A percentile compares a stretch with the other conserved stretches of the same genome.
These are phyloP conservation scores for Kluyveromyces sp. DNA, from an alignment of 1,139 yeast species.

Conservation along the genomic window DNA sequence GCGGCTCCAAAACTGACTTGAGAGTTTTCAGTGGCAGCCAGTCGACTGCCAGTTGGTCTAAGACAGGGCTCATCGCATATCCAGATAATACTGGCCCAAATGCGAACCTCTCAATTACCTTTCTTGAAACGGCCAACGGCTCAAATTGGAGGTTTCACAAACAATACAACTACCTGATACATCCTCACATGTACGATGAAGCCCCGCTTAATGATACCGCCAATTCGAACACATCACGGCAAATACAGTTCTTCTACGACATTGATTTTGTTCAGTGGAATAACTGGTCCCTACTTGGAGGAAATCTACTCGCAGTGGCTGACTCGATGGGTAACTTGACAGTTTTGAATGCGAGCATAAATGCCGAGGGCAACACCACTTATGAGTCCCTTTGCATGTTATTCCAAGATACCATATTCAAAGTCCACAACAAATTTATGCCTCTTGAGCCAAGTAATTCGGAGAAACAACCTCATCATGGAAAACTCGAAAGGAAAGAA, in stretches of 20 bases:
- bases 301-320: slow-evolving; percentile 33
- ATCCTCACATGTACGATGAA: slow-evolving; percentile 29
- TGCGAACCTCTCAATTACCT: slow-evolving; percentile 30
- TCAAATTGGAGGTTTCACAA: slow-evolving; percentile 33
- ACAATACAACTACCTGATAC: slow-evolving; percentile 28
- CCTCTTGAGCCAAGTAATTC: slow-evolving; percentile 17
- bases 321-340: slow-evolving; percentile 33
- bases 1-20: slow-evolving; percentile 1
- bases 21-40: background rate
- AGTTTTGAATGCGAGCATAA: slow-evolving; percentile 31
- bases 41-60: slow-evolving; percentile 29
- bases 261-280: slow-evolving; percentile 31
- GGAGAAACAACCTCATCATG: slow-evolving; percentile 8
- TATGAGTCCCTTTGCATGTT: slow-evolving; percentile 30
- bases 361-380: slow-evolving; percentile 30
- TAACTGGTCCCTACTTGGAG: slow-evolving; percentile 31
- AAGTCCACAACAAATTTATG: slow-evolving; percentile 28
- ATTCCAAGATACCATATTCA: slow-evolving; percentile 32
- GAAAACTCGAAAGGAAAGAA: slow-evolving; percentile 25
- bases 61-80: slow-evolving; percentile 32
- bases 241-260: slow-evolving; percentile 24
- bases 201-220: slow-evolving; percentile 9
- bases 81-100: slow-evolving; percentile 27
- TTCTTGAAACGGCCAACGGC: slow-evolving; percentile 32
- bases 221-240: slow-evolving; percentile 14